These are phyloP conservation scores for Passiflora organensis DNA, from an alignment of 345 rosid genomes.

Conservation along the genomic window DNA sequence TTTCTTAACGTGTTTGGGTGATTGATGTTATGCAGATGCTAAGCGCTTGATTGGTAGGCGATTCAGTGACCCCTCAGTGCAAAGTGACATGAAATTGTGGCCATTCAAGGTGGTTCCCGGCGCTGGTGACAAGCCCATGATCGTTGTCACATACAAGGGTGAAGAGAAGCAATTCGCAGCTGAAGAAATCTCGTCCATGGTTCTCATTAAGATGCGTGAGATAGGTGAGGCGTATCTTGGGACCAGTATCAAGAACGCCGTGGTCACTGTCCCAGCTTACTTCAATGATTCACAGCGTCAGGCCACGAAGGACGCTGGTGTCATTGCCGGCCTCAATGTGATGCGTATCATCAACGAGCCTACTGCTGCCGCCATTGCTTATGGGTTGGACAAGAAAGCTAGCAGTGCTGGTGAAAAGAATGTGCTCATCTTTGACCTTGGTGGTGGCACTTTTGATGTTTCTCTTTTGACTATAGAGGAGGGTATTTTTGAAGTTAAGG, in stretches of 20 bases:
- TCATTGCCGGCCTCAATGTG: slow-evolving; percentile 39
- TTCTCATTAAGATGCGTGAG: slow-evolving; percentile 37
- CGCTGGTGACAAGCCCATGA: slow-evolving; percentile 45
- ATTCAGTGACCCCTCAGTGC: slow-evolving; percentile 37
- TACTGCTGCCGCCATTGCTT: slow-evolving; percentile 45
- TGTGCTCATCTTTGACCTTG: slow-evolving; percentile 57
- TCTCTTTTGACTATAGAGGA: slow-evolving; percentile 46
- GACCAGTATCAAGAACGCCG: slow-evolving; percentile 25
- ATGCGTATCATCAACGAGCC: slow-evolving; percentile 45
- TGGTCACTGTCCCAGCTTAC: slow-evolving; percentile 43
- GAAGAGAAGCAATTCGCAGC: slow-evolving; percentile 44
- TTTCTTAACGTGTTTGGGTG: too few relatives aligned
- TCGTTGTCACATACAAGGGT: slow-evolving; percentile 35
- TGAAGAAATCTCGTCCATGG: slow-evolving; percentile 45
- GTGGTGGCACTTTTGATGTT: slow-evolving; percentile 65
- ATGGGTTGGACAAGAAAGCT: slow-evolving; percentile 43
- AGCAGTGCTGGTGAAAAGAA: slow-evolving; percentile 45
- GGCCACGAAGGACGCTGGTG: slow-evolving; percentile 47
- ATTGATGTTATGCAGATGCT: slow-evolving; percentile 24
- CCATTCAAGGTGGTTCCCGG: slow-evolving; percentile 40
- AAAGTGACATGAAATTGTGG: slow-evolving; percentile 36
- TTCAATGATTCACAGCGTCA: slow-evolving; percentile 47
- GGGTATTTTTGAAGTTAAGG: slow-evolving; percentile 25
- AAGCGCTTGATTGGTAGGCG: slow-evolving; percentile 48
- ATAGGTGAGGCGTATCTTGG: slow-evolving; percentile 39